Evolutionary conservation across 169 alveolate genomes (phyloP).

Genomic region (Perkinsus olseni): DNA sequence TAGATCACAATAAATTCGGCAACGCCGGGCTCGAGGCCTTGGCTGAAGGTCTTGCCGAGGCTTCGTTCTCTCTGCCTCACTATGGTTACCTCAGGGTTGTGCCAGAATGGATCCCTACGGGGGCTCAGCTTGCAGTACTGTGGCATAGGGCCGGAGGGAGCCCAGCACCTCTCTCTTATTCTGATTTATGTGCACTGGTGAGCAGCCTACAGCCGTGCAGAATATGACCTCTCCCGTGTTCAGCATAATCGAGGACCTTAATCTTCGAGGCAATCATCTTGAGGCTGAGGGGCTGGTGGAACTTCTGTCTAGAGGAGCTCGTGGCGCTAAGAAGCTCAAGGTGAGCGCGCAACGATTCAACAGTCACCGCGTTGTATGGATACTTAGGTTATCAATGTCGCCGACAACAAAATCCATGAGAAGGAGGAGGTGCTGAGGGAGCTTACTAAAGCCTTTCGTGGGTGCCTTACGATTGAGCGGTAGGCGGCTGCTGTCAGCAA

Average conservation of each 20-base stretch:
- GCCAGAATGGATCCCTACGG: not conserved
- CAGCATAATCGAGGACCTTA: not conserved
- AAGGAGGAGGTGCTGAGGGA: not conserved
- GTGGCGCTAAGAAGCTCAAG: not conserved
- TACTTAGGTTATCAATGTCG: not conserved
- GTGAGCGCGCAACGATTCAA: not conserved
- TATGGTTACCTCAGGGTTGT: not conserved
- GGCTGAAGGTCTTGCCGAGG: not conserved
- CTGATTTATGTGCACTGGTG: not conserved
- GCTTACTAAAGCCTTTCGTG: not conserved
- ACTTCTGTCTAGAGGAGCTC: not conserved
- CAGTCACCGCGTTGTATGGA: not conserved
- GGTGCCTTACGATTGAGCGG: not conserved
- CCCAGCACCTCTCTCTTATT: not conserved
- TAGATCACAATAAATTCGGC: not conserved
- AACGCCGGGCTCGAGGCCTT: not conserved
- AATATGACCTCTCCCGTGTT: too few relatives aligned
- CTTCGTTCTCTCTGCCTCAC: too few relatives aligned
- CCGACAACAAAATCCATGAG: not conserved
- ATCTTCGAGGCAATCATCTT: not conserved
- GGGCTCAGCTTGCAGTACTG: constrained; percentile 7
- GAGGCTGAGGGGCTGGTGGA: not conserved
- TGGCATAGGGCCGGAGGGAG: constrained; percentile 10
- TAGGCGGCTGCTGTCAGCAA: not conserved
- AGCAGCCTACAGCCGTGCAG: not conserved